Evolutionary conservation across 176 grass and related monocot genomes (phyloP).

Genomic region (Cenchrus americanus): DNA sequence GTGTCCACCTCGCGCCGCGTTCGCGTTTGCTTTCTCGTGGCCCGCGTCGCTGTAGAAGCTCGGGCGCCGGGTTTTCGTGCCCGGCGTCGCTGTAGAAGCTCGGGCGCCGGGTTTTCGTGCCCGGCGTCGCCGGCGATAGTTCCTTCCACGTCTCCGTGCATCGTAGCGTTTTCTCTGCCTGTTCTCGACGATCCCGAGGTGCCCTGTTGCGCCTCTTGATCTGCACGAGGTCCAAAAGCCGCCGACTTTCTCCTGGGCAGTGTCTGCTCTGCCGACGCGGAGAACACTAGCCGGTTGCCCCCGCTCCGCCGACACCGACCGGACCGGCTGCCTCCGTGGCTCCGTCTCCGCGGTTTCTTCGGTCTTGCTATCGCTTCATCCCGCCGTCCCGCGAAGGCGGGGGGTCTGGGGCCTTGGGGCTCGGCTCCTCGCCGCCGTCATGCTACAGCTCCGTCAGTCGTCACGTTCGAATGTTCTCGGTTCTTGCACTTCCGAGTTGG

Average conservation of each 20-base stretch:
- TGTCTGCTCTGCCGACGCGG: neutral
- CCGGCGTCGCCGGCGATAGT: neutral
- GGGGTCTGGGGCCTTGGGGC: neutral
- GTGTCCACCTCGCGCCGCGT: conserved; percentile 20
- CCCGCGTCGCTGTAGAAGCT: neutral
- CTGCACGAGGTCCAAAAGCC: neutral
- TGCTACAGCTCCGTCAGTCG: neutral
- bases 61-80: neutral
- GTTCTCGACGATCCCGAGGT: conserved; percentile 20
- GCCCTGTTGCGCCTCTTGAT: conserved; percentile 6
- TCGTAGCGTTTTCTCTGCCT: neutral
- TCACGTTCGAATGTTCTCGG: neutral
- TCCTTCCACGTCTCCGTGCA: neutral
- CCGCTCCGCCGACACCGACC: neutral
- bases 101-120: neutral
- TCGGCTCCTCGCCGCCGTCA: conserved; percentile 5
- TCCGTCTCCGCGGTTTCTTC: neutral
- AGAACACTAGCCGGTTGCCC: neutral
- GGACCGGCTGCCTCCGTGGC: neutral
- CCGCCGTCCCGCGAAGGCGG: neutral
- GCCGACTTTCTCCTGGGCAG: neutral
- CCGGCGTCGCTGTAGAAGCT: neutral
- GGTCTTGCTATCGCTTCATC: neutral
- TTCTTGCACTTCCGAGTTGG: neutral
- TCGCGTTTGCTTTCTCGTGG: neutral